phyloP scores from a whole-genome alignment of 768 basidiomycete genomes.

The Leccinum uliginosum region DNA sequence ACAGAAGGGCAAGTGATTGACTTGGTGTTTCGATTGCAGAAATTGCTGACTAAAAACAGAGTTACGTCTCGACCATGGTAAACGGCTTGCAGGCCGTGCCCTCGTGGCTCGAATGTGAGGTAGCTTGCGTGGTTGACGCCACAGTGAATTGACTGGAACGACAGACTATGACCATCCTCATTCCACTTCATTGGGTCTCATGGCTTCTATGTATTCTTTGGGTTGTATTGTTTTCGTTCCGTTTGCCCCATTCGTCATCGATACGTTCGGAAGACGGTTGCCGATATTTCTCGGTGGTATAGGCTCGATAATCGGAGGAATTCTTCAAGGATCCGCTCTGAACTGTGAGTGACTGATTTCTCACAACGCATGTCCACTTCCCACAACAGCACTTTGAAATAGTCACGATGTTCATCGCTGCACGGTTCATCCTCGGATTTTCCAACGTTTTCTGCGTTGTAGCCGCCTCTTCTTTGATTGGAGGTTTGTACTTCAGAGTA shows the following conservation, averaged over 20 bases:
- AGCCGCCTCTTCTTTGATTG: not conserved
- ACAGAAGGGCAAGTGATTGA: constrained; percentile 11
- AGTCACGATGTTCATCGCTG: not conserved
- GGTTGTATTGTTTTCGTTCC: not conserved
- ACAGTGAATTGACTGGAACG: not conserved
- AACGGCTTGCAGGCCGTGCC: not conserved
- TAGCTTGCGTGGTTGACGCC: not conserved
- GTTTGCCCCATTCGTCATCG: not conserved
- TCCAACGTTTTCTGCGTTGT: not conserved
- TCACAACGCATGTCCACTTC: rapidly evolving
- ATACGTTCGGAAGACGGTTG: not conserved
- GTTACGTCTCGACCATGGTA: not conserved
- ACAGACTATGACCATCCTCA: not conserved
- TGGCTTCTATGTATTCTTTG: not conserved
- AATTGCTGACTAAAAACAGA: not conserved
- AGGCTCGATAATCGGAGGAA: not conserved
- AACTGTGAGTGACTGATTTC: not conserved
- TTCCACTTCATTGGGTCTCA: not conserved
- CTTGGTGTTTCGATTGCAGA: not conserved
- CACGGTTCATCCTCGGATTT: not conserved
- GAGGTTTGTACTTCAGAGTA: not conserved
- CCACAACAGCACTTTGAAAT: not conserved
- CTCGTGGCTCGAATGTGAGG: not conserved
- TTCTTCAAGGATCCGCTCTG: not conserved
- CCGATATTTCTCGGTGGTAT: not conserved